Base-by-base conservation (phyloP, 2,329 filamentous ascomycete genomes). In the Coccinonectria pachysandricola region DNA sequence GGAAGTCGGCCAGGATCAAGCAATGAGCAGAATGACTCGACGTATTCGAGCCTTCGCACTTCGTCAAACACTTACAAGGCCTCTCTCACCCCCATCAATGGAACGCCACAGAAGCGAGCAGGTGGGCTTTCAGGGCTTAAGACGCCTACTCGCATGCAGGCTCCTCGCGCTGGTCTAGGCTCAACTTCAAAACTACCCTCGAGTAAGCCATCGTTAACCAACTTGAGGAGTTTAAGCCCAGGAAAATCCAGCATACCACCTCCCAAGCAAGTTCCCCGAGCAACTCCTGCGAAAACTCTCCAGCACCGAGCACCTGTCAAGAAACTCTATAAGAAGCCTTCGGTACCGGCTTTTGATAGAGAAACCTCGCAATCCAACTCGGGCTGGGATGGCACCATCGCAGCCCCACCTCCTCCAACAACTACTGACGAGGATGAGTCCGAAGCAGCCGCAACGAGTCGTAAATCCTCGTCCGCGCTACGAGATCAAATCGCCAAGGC, bases 401-500 rank as follows among this genome's bases (percentile, higher is more conserved):
- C 45, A 3, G 33, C 49, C 1, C 27, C 39, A 27, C 31, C 4
- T 36, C 37, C 5, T 29, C 31, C 19, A 38, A 30, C 1, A 38
- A 32, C 35, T 13, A 34, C 27, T 4, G 24, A 33, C 5, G 31
- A 35, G 2, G 17, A 30, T 1, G 40, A 43, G 9, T 34, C 39
- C 8, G 27, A 40, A 12, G 31, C 39, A 6, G 42, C 42, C 1
- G 32, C 44, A 5, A 45, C 53, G 1, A 50, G 42, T 27, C 52
- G 58, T 19, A 91, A 82, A 43, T 86, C 86, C 0, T 95, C 88
- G 1, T 64, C 71, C 10, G 78, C 86, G 1, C 59, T 98, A 9
- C 75, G 91, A 17, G 85, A 95, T 26, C 87, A 91, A 28, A 95
- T 96, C 36, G 85, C 87, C 19, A 88, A 87, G 43, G 88, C 91